Evolutionary conservation across 345 rosid genomes (phyloP).

Genomic region (Aurinia saxatilis): DNA sequence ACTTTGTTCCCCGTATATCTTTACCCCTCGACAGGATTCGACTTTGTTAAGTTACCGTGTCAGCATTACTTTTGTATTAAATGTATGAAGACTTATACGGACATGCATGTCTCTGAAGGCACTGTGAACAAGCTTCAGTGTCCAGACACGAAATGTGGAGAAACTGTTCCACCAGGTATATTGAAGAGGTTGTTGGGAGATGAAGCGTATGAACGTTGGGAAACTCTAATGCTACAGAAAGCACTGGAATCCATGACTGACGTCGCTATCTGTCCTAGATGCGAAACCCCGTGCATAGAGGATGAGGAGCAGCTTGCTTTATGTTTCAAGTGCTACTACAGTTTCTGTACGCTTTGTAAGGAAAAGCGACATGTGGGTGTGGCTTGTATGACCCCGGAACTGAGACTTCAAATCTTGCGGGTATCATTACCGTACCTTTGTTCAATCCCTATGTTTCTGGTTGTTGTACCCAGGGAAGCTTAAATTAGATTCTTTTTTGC

Average conservation of each 20-base stretch:
- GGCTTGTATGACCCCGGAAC: constrained; percentile 59
- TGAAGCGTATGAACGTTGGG: constrained; percentile 70
- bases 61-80: constrained; percentile 71
- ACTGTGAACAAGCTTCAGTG: constrained; percentile 68
- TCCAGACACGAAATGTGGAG: constrained; percentile 61
- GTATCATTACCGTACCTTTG: constrained; percentile 27
- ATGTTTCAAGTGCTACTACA: constrained; percentile 78
- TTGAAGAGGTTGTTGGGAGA: constrained; percentile 60
- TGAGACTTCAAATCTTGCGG: constrained; percentile 63
- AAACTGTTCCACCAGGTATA: constrained; percentile 59
- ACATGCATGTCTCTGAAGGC: constrained; percentile 68
- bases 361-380: constrained; percentile 62
- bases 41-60: constrained; percentile 70
- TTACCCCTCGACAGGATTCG: constrained; percentile 40
- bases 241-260: constrained; percentile 80
- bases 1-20: background rate
- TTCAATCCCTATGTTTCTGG: background rate
- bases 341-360: constrained; percentile 78
- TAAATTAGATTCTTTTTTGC: background rate
- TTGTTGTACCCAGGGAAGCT: background rate
- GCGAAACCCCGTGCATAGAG: constrained; percentile 82
- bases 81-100: constrained; percentile 69
- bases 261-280: constrained; percentile 72
- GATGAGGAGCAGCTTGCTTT: constrained; percentile 79
- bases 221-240: constrained; percentile 69